Conservation (phyloP, 345 rosid genomes). For the Salix arbutifolia region DNA sequence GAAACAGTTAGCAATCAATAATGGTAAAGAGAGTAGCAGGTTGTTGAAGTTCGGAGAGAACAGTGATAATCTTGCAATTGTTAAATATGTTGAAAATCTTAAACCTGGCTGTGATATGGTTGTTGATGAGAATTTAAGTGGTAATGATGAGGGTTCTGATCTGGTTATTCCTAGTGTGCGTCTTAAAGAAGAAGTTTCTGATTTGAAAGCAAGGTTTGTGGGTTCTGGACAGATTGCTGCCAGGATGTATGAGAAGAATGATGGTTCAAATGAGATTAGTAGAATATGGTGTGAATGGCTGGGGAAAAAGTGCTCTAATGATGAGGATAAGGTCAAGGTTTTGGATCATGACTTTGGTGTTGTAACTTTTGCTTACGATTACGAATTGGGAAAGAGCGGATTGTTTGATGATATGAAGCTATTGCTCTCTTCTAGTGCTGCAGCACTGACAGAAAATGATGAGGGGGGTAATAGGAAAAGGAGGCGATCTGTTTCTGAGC, state of each 20-base stretch:
- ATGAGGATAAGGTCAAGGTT: conserved; percentile 30
- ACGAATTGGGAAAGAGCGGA: conserved; percentile 71
- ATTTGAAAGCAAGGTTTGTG: conserved; percentile 48
- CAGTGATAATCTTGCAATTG: conserved; percentile 47
- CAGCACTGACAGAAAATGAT: conserved; percentile 32
- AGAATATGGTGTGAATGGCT: conserved; percentile 96
- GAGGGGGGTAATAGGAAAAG: conserved; percentile 43
- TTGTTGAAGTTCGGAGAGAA: conserved; percentile 30
- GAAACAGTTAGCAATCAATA: conserved; percentile 17
- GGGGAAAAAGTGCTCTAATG: conserved; percentile 39
- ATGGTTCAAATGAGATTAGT: conserved; percentile 29
- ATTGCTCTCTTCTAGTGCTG: conserved; percentile 48
- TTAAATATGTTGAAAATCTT: conserved; percentile 37
- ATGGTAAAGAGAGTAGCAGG: conserved; percentile 17
- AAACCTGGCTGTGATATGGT: conserved; percentile 9
- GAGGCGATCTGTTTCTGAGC: conserved; percentile 73
- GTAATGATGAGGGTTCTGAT: conserved; percentile 18
- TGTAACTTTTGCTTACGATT: conserved; percentile 9
- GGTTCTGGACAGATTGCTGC: conserved; percentile 66
- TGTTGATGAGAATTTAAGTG: conserved; percentile 22
- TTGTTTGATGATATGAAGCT: conserved; percentile 50
- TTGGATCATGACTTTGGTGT: conserved; percentile 35
- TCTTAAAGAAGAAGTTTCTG: conserved; percentile 53
- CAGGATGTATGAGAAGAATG: conserved; percentile 39
- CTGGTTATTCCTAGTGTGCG: conserved; percentile 51